These are phyloP conservation scores for Lentinula novae-zelandiae DNA, from an alignment of 1,284 basidiomycete genomes.

Conservation along the genomic window DNA sequence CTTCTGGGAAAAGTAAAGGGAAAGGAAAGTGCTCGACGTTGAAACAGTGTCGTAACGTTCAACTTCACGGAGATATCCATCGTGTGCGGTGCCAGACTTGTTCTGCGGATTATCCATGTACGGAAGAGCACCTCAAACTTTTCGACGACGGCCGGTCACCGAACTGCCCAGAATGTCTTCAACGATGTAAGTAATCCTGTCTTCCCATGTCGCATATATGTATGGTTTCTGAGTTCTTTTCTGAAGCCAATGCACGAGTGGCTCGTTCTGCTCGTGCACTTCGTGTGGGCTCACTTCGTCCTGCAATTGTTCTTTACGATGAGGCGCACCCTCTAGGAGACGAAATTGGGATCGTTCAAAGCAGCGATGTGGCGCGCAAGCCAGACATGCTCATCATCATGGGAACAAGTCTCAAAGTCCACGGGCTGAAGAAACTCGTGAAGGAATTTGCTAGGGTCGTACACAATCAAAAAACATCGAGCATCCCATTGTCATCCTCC, in stretches of 20 bases:
- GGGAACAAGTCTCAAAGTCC: conserved; percentile 94
- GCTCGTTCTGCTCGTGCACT: conserved; percentile 78
- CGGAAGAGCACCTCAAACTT: conserved; percentile 51
- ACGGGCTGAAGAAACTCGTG: conserved; percentile 89
- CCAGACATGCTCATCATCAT: conserved; percentile 94
- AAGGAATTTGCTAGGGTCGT: conserved; percentile 89
- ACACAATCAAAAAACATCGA: conserved; percentile 45
- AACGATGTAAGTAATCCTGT: conserved; percentile 59
- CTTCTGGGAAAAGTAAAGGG: conserved; percentile 54
- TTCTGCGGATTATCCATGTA: conserved; percentile 70
- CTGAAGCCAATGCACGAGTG: conserved; percentile 68
- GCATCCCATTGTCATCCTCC: conserved; percentile 20
- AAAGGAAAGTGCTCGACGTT: conserved; percentile 45
- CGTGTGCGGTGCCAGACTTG: conserved; percentile 84
- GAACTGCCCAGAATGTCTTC: conserved; percentile 77
- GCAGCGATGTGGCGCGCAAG: conserved; percentile 66
- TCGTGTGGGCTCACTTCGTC: conserved; percentile 76
- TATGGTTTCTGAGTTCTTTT: conserved; percentile 11
- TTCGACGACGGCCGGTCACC: conserved; percentile 74
- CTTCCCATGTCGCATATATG: conserved; percentile 13
- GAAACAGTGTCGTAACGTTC: conserved; percentile 78
- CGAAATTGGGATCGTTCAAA: conserved; percentile 77
- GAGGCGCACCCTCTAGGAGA: conserved; percentile 86
- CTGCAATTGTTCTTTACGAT: conserved; percentile 88
- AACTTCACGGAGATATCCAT: conserved; percentile 90